Percentiles rank a stretch among this genome's conserved stretches.
These are phyloP conservation scores for Xerocomus potaroensis DNA, from an alignment of 768 basidiomycete genomes.

Conservation along the genomic window DNA sequence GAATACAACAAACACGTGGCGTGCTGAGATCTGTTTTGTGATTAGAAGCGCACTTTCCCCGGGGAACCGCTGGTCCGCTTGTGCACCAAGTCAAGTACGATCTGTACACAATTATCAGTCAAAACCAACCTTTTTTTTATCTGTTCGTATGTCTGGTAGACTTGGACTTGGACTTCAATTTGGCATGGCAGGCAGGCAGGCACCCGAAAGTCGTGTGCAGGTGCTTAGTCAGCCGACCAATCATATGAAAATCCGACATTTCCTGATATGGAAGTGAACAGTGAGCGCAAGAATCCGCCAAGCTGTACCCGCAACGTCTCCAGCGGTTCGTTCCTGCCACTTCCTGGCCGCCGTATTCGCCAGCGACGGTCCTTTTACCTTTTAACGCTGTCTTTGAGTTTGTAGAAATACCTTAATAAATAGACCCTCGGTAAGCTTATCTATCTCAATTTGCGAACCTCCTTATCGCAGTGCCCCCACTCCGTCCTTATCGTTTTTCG, in stretches of 20 bases:
- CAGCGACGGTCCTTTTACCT: not conserved
- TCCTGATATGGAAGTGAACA: conserved; percentile 16
- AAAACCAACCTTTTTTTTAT: no score
- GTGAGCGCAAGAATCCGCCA: conserved; percentile 5
- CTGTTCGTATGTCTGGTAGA: no score
- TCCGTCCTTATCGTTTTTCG: conserved; percentile 29
- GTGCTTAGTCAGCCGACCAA: conserved; percentile 29
- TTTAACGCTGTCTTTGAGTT: not conserved
- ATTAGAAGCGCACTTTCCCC: not conserved
- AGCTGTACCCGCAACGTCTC: conserved; percentile 3
- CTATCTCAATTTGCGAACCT: conserved; percentile 23
- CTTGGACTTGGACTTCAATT: no score
- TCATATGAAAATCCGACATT: conserved; percentile 22
- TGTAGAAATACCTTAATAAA: conserved; percentile 24
- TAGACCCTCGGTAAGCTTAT: conserved; percentile 29
- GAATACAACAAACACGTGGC: conserved; percentile 32
- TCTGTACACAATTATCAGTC: no score
- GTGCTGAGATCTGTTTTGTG: not conserved
- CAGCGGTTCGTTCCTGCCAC: not conserved
- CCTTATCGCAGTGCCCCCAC: conserved; percentile 28
- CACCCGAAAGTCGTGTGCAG: conserved; percentile 22
- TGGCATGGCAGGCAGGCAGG: no score
- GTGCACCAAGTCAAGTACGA: no score
- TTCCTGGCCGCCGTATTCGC: not conserved
- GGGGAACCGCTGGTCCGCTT: no score